These are phyloP conservation scores for Brassica hybrid DNA, from an alignment of 441 rosid species.

Conservation along the genomic window DNA sequence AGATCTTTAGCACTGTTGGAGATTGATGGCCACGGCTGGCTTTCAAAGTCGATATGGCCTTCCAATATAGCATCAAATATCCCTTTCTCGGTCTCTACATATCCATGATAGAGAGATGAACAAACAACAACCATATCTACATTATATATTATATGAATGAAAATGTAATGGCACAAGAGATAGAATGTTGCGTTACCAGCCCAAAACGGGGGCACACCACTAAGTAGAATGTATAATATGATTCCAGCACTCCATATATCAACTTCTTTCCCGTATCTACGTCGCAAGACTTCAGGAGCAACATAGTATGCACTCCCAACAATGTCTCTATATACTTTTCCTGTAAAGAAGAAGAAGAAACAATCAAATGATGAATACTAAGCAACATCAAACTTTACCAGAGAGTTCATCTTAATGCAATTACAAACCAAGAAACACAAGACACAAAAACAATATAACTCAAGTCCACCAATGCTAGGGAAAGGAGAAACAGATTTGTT, in stretches of 20 bases:
- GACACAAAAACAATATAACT: slow-evolving; percentile 5
- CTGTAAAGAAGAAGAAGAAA: slow-evolving; percentile 37
- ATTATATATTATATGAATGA: background rate
- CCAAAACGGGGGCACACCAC: slow-evolving; percentile 78
- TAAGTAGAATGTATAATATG: slow-evolving; percentile 61
- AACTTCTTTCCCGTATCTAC: slow-evolving; percentile 61
- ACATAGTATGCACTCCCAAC: slow-evolving; percentile 76
- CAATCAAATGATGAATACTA: background rate
- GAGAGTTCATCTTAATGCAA: background rate
- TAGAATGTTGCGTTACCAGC: slow-evolving; percentile 47
- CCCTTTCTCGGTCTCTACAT: slow-evolving; percentile 74
- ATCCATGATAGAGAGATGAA: slow-evolving; percentile 6
- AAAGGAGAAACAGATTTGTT: background rate
- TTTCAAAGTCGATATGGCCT: slow-evolving; percentile 75
- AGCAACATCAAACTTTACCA: too few species aligned
- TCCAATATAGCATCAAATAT: slow-evolving; percentile 71
- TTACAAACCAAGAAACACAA: slow-evolving; percentile 21
- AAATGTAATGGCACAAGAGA: background rate
- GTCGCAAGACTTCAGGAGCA: slow-evolving; percentile 66
- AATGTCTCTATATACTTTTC: slow-evolving; percentile 60
- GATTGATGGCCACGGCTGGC: slow-evolving; percentile 72
- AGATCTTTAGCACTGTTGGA: slow-evolving; percentile 75
- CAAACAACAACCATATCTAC: background rate
- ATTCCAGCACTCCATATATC: slow-evolving; percentile 80
- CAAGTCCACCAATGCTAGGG: slow-evolving; percentile 3